Conservation (phyloP, 768 basidiomycete genomes). For the Collybiopsis confluens region DNA sequence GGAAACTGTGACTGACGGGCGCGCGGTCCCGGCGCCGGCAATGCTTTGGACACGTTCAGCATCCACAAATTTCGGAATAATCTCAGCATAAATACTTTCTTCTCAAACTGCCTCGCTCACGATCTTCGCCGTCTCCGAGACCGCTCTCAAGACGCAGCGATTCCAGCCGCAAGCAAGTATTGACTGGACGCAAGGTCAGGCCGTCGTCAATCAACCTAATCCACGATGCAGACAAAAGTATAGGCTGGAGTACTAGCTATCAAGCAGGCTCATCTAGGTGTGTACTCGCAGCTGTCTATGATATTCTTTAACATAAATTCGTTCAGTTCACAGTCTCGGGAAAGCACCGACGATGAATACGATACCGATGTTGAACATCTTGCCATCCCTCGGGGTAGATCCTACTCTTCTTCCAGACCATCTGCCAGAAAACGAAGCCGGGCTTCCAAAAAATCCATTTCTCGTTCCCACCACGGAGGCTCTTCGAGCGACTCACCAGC, state of each 20-base stretch:
- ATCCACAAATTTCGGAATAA: too few relatives aligned
- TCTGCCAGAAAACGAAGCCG: slow-evolving; percentile 15
- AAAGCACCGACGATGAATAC: slow-evolving; percentile 45
- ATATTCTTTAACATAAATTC: neutral
- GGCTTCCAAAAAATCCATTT: slow-evolving; percentile 16
- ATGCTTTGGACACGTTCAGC: too few relatives aligned
- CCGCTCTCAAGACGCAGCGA: slow-evolving; percentile 51
- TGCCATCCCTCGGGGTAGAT: slow-evolving; percentile 39
- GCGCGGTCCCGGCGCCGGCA: too few relatives aligned
- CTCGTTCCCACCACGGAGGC: slow-evolving; percentile 19
- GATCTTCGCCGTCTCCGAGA: slow-evolving; percentile 69
- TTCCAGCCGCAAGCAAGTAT: slow-evolving; percentile 30
- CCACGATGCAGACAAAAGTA: slow-evolving; percentile 19
- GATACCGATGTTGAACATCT: slow-evolving; percentile 53
- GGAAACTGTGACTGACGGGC: neutral
- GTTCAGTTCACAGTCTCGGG: slow-evolving; percentile 46
- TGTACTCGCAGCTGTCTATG: too few relatives aligned
- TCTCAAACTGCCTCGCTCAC: slow-evolving; percentile 73
- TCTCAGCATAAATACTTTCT: too few relatives aligned
- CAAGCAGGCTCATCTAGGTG: slow-evolving; percentile 82
- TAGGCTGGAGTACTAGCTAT: slow-evolving; percentile 85
- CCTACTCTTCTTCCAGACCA: slow-evolving; percentile 26
- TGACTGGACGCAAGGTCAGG: slow-evolving; percentile 30
- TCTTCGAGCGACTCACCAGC: slow-evolving; percentile 38
- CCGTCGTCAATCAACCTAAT: slow-evolving; percentile 15